Conservation (phyloP, 2,329 filamentous ascomycete species). For the Scortechinia acanthostroma region DNA sequence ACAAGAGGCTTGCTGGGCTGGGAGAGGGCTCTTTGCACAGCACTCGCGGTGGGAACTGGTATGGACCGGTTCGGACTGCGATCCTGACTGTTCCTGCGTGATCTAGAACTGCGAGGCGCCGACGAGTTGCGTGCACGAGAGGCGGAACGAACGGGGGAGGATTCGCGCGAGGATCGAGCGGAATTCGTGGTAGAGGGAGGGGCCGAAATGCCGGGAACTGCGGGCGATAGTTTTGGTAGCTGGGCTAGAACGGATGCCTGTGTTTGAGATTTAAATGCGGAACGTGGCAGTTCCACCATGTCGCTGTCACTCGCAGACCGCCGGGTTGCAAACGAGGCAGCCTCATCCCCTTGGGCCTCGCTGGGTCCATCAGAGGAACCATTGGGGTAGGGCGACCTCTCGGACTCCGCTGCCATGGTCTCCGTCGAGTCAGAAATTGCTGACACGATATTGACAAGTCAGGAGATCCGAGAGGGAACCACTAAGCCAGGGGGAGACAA, state of each 20-base stretch:
- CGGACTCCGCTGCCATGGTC: conserved; percentile 2
- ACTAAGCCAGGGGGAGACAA: neutral
- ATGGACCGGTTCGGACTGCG: neutral
- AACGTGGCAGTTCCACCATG: neutral
- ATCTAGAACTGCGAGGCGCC: neutral
- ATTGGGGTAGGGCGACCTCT: conserved; percentile 2
- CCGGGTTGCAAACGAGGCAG: neutral
- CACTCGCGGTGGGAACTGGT: neutral
- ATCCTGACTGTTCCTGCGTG: neutral
- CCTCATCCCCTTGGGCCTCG: neutral
- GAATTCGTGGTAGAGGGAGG: neutral
- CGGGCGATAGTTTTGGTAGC: neutral
- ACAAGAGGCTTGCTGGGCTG: neutral
- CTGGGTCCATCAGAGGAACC: neutral
- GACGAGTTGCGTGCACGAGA: neutral
- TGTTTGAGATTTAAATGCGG: neutral
- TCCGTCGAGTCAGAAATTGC: neutral
- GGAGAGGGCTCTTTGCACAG: neutral
- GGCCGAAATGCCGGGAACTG: neutral
- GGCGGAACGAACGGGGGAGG: neutral
- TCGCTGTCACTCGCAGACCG: neutral
- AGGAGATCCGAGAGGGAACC: conserved; percentile 1
- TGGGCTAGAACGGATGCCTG: neutral
- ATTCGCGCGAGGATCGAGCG: neutral
- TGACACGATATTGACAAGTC: conserved; percentile 1